These are phyloP conservation scores for Boletus subcaerulescens DNA, from an alignment of 768 basidiomycete genomes.

Conservation along the genomic window DNA sequence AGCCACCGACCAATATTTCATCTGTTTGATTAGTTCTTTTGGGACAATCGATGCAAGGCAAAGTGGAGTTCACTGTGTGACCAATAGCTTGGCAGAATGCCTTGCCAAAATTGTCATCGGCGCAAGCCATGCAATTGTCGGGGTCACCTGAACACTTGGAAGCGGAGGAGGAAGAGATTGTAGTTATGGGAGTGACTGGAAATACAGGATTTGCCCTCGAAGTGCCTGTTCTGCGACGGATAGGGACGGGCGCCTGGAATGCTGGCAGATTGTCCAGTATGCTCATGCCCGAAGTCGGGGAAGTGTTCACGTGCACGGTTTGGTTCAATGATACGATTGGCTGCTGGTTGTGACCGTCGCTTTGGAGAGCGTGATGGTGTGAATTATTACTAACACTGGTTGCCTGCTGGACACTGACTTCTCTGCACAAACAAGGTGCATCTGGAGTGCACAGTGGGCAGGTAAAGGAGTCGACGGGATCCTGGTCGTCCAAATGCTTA, in stretches of 20 bases:
- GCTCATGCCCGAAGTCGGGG: conserved; percentile 40
- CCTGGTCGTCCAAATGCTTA: conserved; percentile 33
- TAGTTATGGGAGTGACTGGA: conserved; percentile 39
- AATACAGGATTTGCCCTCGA: conserved; percentile 50
- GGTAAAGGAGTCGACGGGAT: conserved; percentile 32
- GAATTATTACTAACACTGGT: conserved; percentile 17
- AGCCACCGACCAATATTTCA: conserved; percentile 30
- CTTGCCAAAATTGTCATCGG: conserved; percentile 81
- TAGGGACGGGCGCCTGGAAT: conserved; percentile 79
- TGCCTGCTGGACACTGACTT: conserved; percentile 52
- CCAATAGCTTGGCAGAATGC: conserved; percentile 82
- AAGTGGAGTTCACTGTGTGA: conserved; percentile 51
- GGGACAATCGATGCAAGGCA: conserved; percentile 58
- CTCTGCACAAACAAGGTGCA: conserved; percentile 75
- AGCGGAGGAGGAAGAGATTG: conserved; percentile 28
- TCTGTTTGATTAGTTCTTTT: conserved; percentile 29
- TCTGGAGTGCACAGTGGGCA: conserved; percentile 77
- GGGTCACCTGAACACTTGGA: conserved; percentile 81
- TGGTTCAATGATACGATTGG: conserved; percentile 21
- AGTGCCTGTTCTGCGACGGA: conserved; percentile 53
- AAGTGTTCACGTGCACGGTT: conserved; percentile 26
- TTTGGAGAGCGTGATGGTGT: conserved; percentile 13
- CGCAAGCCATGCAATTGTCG: conserved; percentile 80
- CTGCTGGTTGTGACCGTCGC: conserved; percentile 10
- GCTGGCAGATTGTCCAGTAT: conserved; percentile 75